Percentiles rank a stretch among this genome's conserved stretches.
Evolutionary conservation across 768 basidiomycete species (phyloP).

Genomic region (Russula olivacea): DNA sequence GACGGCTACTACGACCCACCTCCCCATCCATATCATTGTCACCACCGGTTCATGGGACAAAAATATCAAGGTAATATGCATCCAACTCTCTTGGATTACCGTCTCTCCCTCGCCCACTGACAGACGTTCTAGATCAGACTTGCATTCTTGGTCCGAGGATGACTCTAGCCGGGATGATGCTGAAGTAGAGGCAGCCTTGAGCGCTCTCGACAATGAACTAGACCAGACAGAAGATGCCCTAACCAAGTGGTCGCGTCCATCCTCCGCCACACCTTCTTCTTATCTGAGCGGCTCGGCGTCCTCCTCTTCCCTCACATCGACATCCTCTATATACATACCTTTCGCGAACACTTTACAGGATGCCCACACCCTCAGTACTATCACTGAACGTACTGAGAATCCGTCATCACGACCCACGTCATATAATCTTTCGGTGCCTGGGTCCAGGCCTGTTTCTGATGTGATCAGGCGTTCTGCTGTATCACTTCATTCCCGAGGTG

Average conservation of each 20-base stretch:
- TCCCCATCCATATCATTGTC: no score
- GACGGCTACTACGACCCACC: no score
- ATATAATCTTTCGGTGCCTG: slow-evolving; percentile 29
- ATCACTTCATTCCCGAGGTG: slow-evolving; percentile 44
- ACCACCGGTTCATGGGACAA: no score
- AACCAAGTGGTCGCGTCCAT: slow-evolving; percentile 51
- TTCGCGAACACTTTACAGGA: slow-evolving; percentile 39
- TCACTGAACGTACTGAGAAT: slow-evolving; percentile 74
- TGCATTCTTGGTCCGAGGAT: slow-evolving; percentile 46
- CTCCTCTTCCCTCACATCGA: slow-evolving; percentile 24
- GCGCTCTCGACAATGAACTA: slow-evolving; percentile 60
- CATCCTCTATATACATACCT: slow-evolving; percentile 24
- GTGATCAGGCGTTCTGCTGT: slow-evolving; percentile 43
- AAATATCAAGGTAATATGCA: no score
- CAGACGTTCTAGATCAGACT: slow-evolving; percentile 17
- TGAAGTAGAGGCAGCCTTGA: slow-evolving; percentile 65
- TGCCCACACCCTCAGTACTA: slow-evolving; percentile 58
- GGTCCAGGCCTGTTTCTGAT: slow-evolving; percentile 34
- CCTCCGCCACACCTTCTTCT: slow-evolving; percentile 34
- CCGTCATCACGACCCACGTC: slow-evolving; percentile 52
- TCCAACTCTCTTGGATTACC: no score
- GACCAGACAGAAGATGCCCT: slow-evolving; percentile 60
- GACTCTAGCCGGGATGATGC: slow-evolving; percentile 41
- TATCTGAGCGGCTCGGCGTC: slow-evolving; percentile 32
- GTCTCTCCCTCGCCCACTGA: slow-evolving; percentile 25